A percentile compares a stretch with the other conserved stretches of the same genome.
Evolutionary conservation across 768 basidiomycete genomes (phyloP).

Genomic region (Lactarius sp.): DNA sequence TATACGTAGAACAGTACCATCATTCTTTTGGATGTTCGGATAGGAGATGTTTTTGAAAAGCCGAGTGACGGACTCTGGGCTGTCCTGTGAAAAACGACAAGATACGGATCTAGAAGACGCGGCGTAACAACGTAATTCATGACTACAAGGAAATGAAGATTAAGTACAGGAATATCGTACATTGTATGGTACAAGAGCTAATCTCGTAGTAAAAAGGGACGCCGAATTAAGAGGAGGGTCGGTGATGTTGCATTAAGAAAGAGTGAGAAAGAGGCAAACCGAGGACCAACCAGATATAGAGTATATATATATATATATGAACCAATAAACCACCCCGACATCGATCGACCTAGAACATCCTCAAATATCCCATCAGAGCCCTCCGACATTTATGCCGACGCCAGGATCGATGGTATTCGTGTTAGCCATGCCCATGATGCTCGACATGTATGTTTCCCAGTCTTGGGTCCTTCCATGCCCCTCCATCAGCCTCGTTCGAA

Average conservation of each 20-base stretch:
- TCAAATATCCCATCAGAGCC: neutral
- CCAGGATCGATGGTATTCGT: neutral
- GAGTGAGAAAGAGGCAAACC: no score
- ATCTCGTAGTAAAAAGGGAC: neutral
- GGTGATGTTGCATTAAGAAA: neutral
- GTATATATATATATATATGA: neutral
- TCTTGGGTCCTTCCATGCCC: slow-evolving; percentile 19
- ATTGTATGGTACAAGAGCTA: neutral
- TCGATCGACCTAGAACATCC: neutral
- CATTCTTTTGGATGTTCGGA: neutral
- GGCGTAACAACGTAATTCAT: neutral
- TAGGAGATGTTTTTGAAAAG: neutral
- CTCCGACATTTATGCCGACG: neutral
- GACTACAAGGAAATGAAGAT: no score
- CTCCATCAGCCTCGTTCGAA: neutral
- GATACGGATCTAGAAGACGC: no score
- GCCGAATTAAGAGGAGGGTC: neutral
- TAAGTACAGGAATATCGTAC: no score
- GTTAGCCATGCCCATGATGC: slow-evolving; percentile 14
- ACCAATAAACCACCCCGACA: neutral
- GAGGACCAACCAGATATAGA: neutral
- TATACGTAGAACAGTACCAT: neutral
- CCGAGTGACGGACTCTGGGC: neutral
- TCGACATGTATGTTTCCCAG: slow-evolving; percentile 25
- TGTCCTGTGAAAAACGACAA: neutral